Base-by-base conservation (phyloP, 352 stramenopile genomes). In the Phytophthora sp. region DNA sequence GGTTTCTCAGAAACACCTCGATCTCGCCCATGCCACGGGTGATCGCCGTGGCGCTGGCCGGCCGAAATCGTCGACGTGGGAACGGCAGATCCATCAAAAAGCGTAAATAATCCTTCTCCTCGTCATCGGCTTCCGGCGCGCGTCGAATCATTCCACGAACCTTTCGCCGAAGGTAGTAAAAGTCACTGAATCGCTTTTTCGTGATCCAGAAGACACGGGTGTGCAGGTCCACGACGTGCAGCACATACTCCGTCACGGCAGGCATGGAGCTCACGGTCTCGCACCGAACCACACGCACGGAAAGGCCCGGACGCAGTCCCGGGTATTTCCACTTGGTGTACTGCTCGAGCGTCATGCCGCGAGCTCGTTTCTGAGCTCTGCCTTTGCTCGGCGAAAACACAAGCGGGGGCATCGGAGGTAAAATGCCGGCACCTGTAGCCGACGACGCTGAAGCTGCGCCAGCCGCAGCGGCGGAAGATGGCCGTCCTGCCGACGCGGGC, bases 161-260 rank as follows among this genome's bases (percentile, higher is more conserved):
- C 74, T 88, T 88, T 13, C 87, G 84, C 20, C 85, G 79, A 15
- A 94, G 76, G 45, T 76, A 57, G 52, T 84, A 88, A 42, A 94
- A 77, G 32, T 94, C 85, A 27, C 76, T 79, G 45, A 89, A 94
- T 8, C 82, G 82, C 60, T 94, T 94, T 54, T 90, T 91, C 2
- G 79, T 81, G 52, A 89, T 85, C 85, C 85, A 94, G 43, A 94
- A 91, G 15, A 94, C 85, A 54, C 87, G 84, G 4, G 85, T 94
- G 65, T 92, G 79, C 17, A 92, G 45, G 39, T 94, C 85, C 27
- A 88, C 73, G 4, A 94, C 79, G 37, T 94, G 82, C 12, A 94
- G 30, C 6, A 91, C 73, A 56, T 92, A 94, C 49, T 94, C 77
- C 4, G 79, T 89, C 24, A 87, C 79, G 4, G 76, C 69, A 23